These are phyloP conservation scores for Cladosporium velox DNA, from an alignment of 2,329 filamentous ascomycete species.

Conservation along the genomic window DNA sequence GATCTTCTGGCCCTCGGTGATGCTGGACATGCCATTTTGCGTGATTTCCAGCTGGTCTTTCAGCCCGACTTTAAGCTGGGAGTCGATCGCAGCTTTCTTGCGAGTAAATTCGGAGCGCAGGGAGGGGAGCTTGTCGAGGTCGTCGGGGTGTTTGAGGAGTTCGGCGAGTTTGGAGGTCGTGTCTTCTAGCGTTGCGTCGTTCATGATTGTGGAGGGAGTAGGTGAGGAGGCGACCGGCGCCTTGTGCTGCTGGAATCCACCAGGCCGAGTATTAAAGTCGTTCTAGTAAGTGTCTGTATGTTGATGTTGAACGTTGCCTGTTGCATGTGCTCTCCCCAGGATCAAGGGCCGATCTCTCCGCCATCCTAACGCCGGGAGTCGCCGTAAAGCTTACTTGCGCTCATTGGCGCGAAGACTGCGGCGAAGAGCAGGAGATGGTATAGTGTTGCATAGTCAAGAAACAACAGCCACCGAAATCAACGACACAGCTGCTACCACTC, in stretches of 20 bases:
- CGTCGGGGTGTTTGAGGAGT: constrained; percentile 90
- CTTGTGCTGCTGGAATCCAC: neutral
- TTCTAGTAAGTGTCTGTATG: neutral
- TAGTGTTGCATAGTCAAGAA: neutral
- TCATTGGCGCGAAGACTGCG: constrained; percentile 1
- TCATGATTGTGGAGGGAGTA: constrained; percentile 28
- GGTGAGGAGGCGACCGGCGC: constrained; percentile 14
- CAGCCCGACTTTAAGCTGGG: constrained; percentile 82
- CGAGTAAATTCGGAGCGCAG: constrained; percentile 91
- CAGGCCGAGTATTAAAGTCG: constrained; percentile 1
- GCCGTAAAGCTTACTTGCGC: constrained; percentile 17
- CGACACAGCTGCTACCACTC: neutral
- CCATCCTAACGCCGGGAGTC: neutral
- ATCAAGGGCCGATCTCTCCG: constrained; percentile 15
- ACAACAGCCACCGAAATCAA: neutral
- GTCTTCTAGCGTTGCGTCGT: constrained; percentile 35
- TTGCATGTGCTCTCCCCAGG: constrained; percentile 16
- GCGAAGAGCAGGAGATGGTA: constrained; percentile 12
- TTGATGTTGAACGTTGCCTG: constrained; percentile 11
- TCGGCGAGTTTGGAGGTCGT: constrained; percentile 72
- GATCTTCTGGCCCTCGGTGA: constrained; percentile 86
- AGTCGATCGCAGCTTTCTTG: constrained; percentile 90
- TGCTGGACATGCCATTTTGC: constrained; percentile 85
- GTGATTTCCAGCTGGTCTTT: constrained; percentile 93
- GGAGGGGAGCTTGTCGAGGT: constrained; percentile 90